A percentile compares a stretch with the other conserved stretches of the same genome.
These are phyloP conservation scores for Daldinia concentrica DNA, from an alignment of 495 filamentous ascomycete species.

Conservation along the genomic window DNA sequence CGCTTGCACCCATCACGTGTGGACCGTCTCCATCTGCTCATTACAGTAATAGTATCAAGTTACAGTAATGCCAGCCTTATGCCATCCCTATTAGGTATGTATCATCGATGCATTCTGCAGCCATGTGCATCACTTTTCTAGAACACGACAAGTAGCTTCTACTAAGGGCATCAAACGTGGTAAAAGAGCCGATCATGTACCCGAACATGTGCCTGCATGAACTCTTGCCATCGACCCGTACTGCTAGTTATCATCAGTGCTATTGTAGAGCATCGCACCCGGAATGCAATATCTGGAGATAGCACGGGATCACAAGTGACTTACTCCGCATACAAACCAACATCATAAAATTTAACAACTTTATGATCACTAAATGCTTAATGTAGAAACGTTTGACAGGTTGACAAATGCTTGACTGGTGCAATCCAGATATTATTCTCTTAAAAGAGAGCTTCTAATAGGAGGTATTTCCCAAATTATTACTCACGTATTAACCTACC, in stretches of 20 bases:
- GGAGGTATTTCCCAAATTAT: too few relatives aligned
- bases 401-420: too few relatives aligned
- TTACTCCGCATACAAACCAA: not conserved
- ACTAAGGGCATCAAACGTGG: slow-evolving; percentile 2
- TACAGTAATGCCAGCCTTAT: slow-evolving; percentile 38
- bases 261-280: too few relatives aligned
- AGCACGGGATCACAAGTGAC: not conserved
- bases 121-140: slow-evolving; percentile 24
- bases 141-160: slow-evolving; percentile 12
- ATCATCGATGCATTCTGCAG: slow-evolving; percentile 8
- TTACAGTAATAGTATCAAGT: slow-evolving; percentile 29
- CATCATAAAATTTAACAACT: too few relatives aligned
- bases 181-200: not conserved
- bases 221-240: not conserved
- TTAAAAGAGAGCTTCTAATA: too few relatives aligned
- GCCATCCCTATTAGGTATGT: slow-evolving; percentile 27
- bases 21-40: slow-evolving; percentile 1
- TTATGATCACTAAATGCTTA: too few relatives aligned
- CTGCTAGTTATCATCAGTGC: too few relatives aligned
- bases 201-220: not conserved
- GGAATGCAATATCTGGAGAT: not conserved
- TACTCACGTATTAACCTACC: too few relatives aligned
- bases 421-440: too few relatives aligned
- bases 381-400: too few relatives aligned
- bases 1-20: slow-evolving; percentile 4